Conservation (phyloP, 2,329 filamentous ascomycete species). For the Microsporum audouinii region DNA sequence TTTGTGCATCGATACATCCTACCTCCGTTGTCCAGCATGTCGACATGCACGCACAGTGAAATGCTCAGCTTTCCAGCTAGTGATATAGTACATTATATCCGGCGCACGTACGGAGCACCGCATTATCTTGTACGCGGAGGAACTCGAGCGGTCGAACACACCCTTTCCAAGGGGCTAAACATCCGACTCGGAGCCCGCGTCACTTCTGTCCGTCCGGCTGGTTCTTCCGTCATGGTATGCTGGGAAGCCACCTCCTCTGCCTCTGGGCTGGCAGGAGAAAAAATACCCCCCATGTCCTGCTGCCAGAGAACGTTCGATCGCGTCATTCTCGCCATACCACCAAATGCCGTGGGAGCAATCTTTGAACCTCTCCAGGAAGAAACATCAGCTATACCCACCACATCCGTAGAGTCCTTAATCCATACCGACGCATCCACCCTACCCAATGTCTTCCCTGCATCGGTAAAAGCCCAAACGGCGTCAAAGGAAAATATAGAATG, state of each 20-base stretch:
- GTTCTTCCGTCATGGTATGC: slow-evolving; percentile 14
- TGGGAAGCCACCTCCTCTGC: slow-evolving; percentile 15
- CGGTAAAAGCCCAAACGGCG: neutral
- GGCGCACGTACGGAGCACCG: slow-evolving; percentile 35
- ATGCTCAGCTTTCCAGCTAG: slow-evolving; percentile 43
- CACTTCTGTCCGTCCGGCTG: slow-evolving; percentile 15
- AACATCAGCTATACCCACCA: slow-evolving; percentile 39
- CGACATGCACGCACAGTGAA: slow-evolving; percentile 43
- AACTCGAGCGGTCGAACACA: slow-evolving; percentile 40
- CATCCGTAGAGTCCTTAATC: slow-evolving; percentile 40
- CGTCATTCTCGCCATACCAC: slow-evolving; percentile 45
- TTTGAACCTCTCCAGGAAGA: slow-evolving; percentile 34
- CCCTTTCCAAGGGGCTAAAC: slow-evolving; percentile 33
- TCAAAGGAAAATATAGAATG: slow-evolving; percentile 18
- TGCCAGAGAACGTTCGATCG: slow-evolving; percentile 37
- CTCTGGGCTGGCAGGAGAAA: neutral
- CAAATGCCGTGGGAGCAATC: slow-evolving; percentile 41
- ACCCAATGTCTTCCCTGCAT: neutral
- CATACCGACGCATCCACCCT: slow-evolving; percentile 25
- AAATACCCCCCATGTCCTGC: neutral
- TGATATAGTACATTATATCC: slow-evolving; percentile 44
- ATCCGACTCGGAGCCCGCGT: slow-evolving; percentile 30
- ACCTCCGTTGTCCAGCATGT: slow-evolving; percentile 44
- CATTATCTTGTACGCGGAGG: slow-evolving; percentile 44
- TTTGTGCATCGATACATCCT: slow-evolving; percentile 43